These are phyloP conservation scores for Russula emetica DNA, from an alignment of 768 basidiomycete species.

Conservation along the genomic window DNA sequence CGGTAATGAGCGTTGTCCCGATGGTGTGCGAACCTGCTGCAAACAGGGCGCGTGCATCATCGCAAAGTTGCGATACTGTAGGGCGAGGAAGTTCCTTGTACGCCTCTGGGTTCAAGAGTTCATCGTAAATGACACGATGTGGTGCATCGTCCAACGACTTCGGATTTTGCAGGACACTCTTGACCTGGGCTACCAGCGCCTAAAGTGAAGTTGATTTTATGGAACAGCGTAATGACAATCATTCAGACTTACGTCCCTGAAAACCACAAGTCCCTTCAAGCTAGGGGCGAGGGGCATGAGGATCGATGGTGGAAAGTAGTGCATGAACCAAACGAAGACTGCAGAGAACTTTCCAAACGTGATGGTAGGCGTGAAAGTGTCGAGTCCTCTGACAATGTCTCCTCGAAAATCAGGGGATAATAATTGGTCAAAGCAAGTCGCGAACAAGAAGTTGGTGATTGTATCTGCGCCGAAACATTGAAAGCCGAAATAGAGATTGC, in stretches of 20 bases:
- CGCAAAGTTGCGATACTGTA: neutral
- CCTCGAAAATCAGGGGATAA: slow-evolving; percentile 36
- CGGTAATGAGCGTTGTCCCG: slow-evolving; percentile 17
- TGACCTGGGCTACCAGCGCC: slow-evolving; percentile 4
- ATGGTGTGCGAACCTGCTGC: slow-evolving; percentile 19
- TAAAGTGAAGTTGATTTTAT: neutral
- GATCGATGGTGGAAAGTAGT: neutral
- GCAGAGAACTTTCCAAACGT: slow-evolving; percentile 11
- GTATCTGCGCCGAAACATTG: slow-evolving; percentile 43
- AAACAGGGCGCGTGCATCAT: slow-evolving; percentile 20
- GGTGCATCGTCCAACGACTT: slow-evolving; percentile 8
- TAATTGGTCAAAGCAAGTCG: slow-evolving; percentile 35
- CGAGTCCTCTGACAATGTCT: slow-evolving; percentile 36
- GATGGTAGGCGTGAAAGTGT: slow-evolving; percentile 33
- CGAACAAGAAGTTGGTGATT: slow-evolving; percentile 43
- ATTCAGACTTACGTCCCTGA: neutral
- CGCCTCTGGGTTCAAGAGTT: slow-evolving; percentile 8
- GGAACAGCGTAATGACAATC: neutral
- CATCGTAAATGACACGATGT: slow-evolving; percentile 17
- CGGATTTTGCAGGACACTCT: slow-evolving; percentile 4
- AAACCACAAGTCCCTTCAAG: neutral
- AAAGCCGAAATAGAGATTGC: slow-evolving; percentile 41
- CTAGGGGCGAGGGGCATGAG: neutral
- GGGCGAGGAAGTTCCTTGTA: slow-evolving; percentile 7
- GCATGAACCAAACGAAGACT: slow-evolving; percentile 2